A percentile compares a stretch with the other conserved stretches of the same genome.
Evolutionary conservation across 495 filamentous ascomycete genomes (phyloP).

Genomic region (Pyrenopolyporus hunteri): DNA sequence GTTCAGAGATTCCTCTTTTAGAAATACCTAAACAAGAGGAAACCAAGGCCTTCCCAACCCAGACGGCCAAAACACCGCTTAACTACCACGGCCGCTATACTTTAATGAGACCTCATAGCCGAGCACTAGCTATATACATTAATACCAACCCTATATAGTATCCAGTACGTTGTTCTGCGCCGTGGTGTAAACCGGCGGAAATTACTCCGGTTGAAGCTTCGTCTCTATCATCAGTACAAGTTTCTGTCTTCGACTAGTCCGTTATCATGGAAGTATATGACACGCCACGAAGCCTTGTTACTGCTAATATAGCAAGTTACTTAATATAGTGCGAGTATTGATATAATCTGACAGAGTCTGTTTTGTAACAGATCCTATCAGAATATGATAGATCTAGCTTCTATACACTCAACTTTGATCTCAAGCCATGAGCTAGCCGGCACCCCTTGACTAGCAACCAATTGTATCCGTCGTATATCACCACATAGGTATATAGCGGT

Average conservation of each 20-base stretch:
- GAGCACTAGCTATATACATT: too few species aligned
- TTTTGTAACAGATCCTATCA: too few species aligned
- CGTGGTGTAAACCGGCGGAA: constrained; percentile 1
- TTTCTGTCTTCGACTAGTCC: too few species aligned
- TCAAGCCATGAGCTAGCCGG: background rate
- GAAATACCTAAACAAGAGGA: constrained; percentile 15
- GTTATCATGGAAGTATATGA: too few species aligned
- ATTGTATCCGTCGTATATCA: background rate
- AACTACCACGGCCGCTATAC: constrained; percentile 8
- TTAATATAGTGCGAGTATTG: background rate
- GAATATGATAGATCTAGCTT: background rate
- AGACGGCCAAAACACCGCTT: constrained; percentile 4
- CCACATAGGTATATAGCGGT: background rate
- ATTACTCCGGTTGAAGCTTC: too few species aligned
- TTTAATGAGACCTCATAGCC: constrained; percentile 25
- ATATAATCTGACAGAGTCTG: too few species aligned
- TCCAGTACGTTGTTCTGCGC: too few species aligned
- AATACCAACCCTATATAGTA: too few species aligned
- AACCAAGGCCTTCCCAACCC: constrained; percentile 9
- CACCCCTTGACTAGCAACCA: background rate
- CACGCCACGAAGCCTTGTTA: background rate
- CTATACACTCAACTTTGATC: background rate
- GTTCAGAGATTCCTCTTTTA: constrained; percentile 33
- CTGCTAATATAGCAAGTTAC: background rate
- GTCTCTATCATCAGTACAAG: too few species aligned